These are phyloP conservation scores for Ustilago loliicola DNA, from an alignment of 1,284 basidiomycete species.

Conservation along the genomic window DNA sequence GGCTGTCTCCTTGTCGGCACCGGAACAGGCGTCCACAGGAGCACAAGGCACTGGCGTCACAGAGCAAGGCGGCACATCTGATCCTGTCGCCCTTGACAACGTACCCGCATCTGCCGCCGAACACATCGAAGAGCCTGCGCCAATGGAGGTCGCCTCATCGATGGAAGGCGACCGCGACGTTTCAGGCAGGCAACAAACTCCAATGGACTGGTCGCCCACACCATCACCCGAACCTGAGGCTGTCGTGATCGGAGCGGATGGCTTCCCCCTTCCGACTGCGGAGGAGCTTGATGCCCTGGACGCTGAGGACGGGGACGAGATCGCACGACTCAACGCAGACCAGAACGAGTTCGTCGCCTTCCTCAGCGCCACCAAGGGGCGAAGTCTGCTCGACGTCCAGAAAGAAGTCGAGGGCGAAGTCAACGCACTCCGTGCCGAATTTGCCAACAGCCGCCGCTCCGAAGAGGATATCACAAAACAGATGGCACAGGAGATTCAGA, in stretches of 20 bases:
- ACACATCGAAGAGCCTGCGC: slow-evolving; percentile 10
- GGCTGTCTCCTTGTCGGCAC: slow-evolving; percentile 22
- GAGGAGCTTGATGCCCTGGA: slow-evolving; percentile 77
- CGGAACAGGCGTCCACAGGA: slow-evolving; percentile 15
- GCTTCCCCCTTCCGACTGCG: slow-evolving; percentile 81
- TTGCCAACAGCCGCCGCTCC: slow-evolving; percentile 88
- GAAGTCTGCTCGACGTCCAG: slow-evolving; percentile 75
- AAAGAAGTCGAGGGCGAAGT: slow-evolving; percentile 95
- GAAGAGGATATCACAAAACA: slow-evolving; percentile 94
- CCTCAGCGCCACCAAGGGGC: slow-evolving; percentile 83
- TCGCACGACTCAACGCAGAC: slow-evolving; percentile 75
- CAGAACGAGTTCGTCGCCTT: slow-evolving; percentile 80
- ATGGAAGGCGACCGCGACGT: background rate
- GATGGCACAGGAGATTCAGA: slow-evolving; percentile 95
- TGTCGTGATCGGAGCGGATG: slow-evolving; percentile 64
- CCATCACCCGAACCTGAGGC: slow-evolving; percentile 69
- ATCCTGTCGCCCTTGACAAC: slow-evolving; percentile 48
- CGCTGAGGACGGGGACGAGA: slow-evolving; percentile 77
- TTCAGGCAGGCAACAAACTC: slow-evolving; percentile 32
- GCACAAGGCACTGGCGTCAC: slow-evolving; percentile 29
- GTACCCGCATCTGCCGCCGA: slow-evolving; percentile 40
- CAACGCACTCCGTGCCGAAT: slow-evolving; percentile 81
- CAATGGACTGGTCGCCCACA: slow-evolving; percentile 58
- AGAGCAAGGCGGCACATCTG: slow-evolving; percentile 14
- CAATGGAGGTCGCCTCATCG: slow-evolving; percentile 7